A percentile compares a stretch with the other conserved stretches of the same genome.
These are phyloP conservation scores for Parathielavia hyrcaniae DNA, from an alignment of 495 filamentous ascomycete genomes.

Conservation along the genomic window DNA sequence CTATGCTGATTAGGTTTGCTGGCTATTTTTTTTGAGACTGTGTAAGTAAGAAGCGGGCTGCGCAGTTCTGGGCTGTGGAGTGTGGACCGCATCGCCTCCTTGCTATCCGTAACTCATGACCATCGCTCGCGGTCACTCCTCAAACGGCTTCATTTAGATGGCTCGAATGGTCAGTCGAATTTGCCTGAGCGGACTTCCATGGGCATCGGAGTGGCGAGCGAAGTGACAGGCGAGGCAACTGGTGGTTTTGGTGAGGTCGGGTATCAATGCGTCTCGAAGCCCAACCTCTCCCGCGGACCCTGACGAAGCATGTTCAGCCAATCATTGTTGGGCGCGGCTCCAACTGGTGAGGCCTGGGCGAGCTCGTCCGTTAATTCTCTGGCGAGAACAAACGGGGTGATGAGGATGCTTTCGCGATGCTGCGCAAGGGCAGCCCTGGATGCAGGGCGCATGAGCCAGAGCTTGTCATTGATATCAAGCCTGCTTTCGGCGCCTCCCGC, in stretches of 20 bases:
- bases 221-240: slow-evolving; percentile 20
- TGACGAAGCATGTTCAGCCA: slow-evolving; percentile 18
- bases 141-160: background rate
- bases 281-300: slow-evolving; percentile 19
- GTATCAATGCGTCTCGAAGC: slow-evolving; percentile 36
- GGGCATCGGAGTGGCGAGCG: background rate
- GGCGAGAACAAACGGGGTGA: background rate
- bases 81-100: background rate
- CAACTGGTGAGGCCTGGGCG: background rate
- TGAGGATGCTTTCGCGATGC: background rate
- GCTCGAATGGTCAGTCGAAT: slow-evolving; percentile 1
- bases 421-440: background rate
- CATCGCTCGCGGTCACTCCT: background rate
- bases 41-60: too few relatives aligned
- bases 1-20: too few relatives aligned
- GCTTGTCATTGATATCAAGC: background rate
- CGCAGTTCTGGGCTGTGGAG: too few relatives aligned
- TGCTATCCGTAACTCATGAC: background rate
- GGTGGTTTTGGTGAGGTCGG: slow-evolving; percentile 24
- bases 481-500: background rate
- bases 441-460: background rate
- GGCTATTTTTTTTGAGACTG: too few relatives aligned
- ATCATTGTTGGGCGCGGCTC: slow-evolving; percentile 17
- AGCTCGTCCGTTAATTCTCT: background rate
- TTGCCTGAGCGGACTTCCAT: background rate